Evolutionary conservation across 2,329 filamentous ascomycete genomes (phyloP), one percentile per base, ranked within the genome.

Genomic region (Aureobasidium subglaciale): DNA sequence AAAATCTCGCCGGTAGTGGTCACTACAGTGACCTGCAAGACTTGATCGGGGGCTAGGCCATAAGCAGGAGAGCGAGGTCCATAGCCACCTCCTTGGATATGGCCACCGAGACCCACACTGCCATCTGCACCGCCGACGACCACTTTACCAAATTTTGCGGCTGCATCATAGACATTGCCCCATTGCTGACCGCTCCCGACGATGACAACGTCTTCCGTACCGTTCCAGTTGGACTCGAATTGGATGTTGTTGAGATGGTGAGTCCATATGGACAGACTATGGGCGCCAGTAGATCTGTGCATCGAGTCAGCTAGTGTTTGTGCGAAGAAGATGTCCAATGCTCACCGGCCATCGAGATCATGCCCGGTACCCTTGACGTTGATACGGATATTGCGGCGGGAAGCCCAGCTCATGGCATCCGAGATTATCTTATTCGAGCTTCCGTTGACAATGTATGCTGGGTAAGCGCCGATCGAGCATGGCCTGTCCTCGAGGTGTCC

Each of bases 1-100:
- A 54, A 29, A 13, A 57, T 30, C 3, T 43, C 27, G 25, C 61
- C 61, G 49, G 61, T 43, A 5, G 61, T 59, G n/a, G 58, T 57
- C 22, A 62, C 55, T 22, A 59, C 53, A 11, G 50, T 57, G 20
- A 58, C 50, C 46, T 62, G 48, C 10, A 59, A n/a, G 5, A 58
- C 56, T 15, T 61, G 59, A 42, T 62, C 60, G 16, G 58, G 57
- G 10, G 59, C 61, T 9, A 62, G 35, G 7, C 61, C 61, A 34
- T 58, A 58, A 5, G 16, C 54, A 1, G 55, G 22, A 11, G 58
- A 52, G 6, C 61, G 30, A 15, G 59, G 56, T 56, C 58, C 49
- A 38, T 62, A 59, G 20, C 61, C 61, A 30, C 58, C 60, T 20
- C 53, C 59, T 13, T 35, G 30, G 15, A 59, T 52, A 55, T 60